Evolutionary conservation across 2,329 filamentous ascomycete genomes (phyloP), one percentile per base, ranked within the genome.

Genomic region (Pseudogymnoascus sp.): DNA sequence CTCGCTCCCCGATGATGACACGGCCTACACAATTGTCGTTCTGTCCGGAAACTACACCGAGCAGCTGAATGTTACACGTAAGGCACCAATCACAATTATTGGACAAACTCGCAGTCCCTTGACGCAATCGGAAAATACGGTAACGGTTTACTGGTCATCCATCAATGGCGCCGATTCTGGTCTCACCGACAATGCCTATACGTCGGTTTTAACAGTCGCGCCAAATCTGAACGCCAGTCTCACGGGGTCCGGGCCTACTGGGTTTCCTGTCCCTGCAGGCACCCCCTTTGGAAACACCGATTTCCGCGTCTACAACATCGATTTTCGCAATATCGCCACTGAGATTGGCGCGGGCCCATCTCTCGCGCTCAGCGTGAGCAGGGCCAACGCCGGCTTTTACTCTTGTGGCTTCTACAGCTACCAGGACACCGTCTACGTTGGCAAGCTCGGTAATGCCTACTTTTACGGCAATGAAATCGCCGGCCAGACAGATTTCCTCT

Each of bases 351-450:
- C 77, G 36, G 84, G 84, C 0, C 86, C 85, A 0, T 77, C 80
- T 3, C 78, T 87, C 39, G 85, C 86, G 0, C 68, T 88, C 6
- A 83, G 80, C 16, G 76, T 87, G 4, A 82, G 81, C 64, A 80
- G 83, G 47, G 84, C 86, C 0, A 88, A 88, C 68, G 79, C 83
- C 0, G 84, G 84, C 0, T 88, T 89, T 69, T 89, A 88, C 69
- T 81, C 81, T 54, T 85, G 82, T 54, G 83, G 85, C 0, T 83
- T 88, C 66, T 85, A 86, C 68, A 85, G 81, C 62, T 88, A 85
- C 67, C 86, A 88, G 72, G 86, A 89, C 64, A 89, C 86, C 6
- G 83, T 88, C 3, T 88, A 87, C 66, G 70, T 88, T 14, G 86
- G 86, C 60, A 88, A 88, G 69, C 75, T 86, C 1, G 86, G 81